A percentile compares a stretch with the other conserved stretches of the same genome.
phyloP scores from a whole-genome alignment of 2,329 filamentous ascomycete genomes.

The Trichophyton verrucosum region DNA sequence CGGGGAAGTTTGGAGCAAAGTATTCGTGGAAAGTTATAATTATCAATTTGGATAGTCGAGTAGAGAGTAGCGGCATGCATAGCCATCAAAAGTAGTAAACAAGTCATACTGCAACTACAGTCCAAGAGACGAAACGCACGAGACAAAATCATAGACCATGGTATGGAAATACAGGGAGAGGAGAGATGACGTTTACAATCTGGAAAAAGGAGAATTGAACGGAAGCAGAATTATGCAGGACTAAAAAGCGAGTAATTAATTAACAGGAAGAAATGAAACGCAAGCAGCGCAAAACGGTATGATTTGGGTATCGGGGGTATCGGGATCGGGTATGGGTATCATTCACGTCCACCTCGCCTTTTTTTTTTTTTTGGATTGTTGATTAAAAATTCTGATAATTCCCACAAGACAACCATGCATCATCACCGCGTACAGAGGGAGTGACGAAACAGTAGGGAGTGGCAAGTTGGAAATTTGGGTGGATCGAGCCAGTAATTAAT shows the following conservation, averaged over 20 bases:
- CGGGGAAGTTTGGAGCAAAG: background rate
- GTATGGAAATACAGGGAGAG: background rate
- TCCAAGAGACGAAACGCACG: background rate
- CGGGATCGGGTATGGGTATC: slow-evolving; percentile 13
- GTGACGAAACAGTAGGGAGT: background rate
- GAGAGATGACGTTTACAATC: background rate
- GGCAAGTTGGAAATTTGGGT: background rate
- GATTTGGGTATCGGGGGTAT: slow-evolving; percentile 14
- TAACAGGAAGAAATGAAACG: background rate
- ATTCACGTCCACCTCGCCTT: slow-evolving; percentile 16
- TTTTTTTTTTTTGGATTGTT: slow-evolving; percentile 5
- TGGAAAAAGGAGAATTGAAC: background rate
- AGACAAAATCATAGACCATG: background rate
- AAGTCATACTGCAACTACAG: background rate
- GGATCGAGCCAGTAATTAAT: slow-evolving; percentile 3
- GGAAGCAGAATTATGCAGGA: slow-evolving; percentile 2
- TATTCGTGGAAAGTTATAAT: background rate
- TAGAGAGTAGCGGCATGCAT: background rate
- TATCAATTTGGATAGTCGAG: background rate
- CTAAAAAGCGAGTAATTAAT: background rate
- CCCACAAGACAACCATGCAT: slow-evolving; percentile 11
- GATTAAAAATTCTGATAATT: slow-evolving; percentile 2
- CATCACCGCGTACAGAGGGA: background rate
- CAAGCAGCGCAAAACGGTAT: slow-evolving; percentile 8
- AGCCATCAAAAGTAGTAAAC: background rate